Base-by-base conservation (phyloP, 176 grass and related monocot species). In the Panicum miliaceum region DNA sequence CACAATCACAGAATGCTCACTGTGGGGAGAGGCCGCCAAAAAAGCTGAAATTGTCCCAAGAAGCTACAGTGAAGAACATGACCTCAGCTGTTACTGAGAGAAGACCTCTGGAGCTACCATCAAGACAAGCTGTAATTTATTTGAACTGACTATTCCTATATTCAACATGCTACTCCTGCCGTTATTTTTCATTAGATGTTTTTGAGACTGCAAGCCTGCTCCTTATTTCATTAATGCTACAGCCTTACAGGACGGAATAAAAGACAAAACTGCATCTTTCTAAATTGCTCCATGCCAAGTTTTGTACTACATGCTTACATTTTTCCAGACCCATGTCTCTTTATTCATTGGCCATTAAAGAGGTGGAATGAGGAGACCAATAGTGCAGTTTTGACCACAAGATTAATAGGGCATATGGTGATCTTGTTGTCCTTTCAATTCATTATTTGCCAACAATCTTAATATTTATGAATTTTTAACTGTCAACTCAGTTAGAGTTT, bases 31-130 rank as follows among this genome's bases (percentile, higher is more conserved):
- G 68, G 57, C 76, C 71, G 29, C 27, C 76, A 48, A 92, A 90
- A 77, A 92, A 75, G 68, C 50, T 84, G 43, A 95, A 85, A 79
- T 65, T 79, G 42, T 69, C 71, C 57, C 32, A 87, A 53, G 83
- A 75, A 74, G 8, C 70, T 64, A 54, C 45, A 37, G 14, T 7
- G 14, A 32, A 79, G 61, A 60, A 15, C 22, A 14, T 43, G 41
- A 50, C 4, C 61, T 42, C 41, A 61, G 38, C 27, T 82, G 38
- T 67, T 56, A 16, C 80, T 70, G 84, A 76, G 10, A 52, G 41
- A 68, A 75, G 26, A 37, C 80, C 89, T 87, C 50, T n/a, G 43
- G 75, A 79, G 60, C 66, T 26, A 79, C 36, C 48, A 66, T 60
- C 61, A 51, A 84, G 10, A 68, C 75, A 83, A 8, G 20, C 81